Percentiles rank a stretch among this genome's conserved stretches.
Conservation (phyloP, 2,329 filamentous ascomycete genomes). For the Coniochaeta pulveracea region DNA sequence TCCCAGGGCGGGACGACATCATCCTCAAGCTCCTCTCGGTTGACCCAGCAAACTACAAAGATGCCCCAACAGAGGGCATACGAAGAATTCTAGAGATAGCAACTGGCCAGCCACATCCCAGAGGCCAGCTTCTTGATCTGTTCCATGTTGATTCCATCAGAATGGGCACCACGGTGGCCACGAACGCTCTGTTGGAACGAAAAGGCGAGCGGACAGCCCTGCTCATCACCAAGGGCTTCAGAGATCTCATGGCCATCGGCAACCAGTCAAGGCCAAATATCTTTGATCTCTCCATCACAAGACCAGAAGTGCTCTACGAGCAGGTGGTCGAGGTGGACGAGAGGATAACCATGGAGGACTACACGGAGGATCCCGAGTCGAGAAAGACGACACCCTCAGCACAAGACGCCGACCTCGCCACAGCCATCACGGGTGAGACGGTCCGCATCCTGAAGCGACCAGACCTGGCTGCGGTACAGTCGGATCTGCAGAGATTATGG, state of each 20-base stretch:
- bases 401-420: constrained; percentile 28
- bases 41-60: constrained; percentile 60
- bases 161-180: constrained; percentile 74
- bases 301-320: constrained; percentile 59
- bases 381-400: constrained; percentile 32
- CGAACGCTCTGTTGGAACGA: constrained; percentile 63
- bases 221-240: constrained; percentile 62
- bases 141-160: constrained; percentile 33
- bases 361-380: constrained; percentile 53
- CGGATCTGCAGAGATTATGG: constrained; percentile 48
- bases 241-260: constrained; percentile 60
- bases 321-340: constrained; percentile 63
- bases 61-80: constrained; percentile 66
- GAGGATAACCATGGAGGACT: constrained; percentile 62
- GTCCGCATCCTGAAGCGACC: constrained; percentile 54
- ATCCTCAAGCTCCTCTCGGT: constrained; percentile 64
- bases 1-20: constrained; percentile 54
- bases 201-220: constrained; percentile 64
- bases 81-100: constrained; percentile 29
- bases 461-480: constrained; percentile 37
- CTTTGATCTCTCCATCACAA: constrained; percentile 59
- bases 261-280: constrained; percentile 65
- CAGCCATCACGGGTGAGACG: constrained; percentile 56
- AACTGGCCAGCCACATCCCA: constrained; percentile 17
- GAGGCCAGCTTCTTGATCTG: constrained; percentile 14